These are phyloP conservation scores for Aspergillus unguis DNA, from an alignment of 2,329 filamentous ascomycete species.

Conservation along the genomic window DNA sequence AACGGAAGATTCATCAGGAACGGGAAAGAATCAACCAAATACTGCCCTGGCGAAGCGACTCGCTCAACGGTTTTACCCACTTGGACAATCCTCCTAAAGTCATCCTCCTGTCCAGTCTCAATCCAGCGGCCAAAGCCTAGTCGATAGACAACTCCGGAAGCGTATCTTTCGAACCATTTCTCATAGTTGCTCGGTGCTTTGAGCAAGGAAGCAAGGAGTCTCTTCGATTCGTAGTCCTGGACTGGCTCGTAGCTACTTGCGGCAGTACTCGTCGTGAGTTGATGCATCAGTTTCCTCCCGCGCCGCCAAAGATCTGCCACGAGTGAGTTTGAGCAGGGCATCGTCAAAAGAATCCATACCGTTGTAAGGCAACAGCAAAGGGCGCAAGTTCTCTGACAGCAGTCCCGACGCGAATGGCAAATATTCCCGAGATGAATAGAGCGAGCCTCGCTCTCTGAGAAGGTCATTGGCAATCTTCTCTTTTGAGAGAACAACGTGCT, in stretches of 20 bases:
- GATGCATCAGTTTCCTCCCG: not conserved
- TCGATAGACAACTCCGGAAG: not conserved
- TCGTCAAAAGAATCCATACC: not conserved
- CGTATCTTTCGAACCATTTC: not conserved
- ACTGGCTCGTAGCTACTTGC: not conserved
- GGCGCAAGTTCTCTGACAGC: not conserved
- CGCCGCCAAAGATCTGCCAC: not conserved
- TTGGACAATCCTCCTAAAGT: not conserved
- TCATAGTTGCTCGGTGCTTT: not conserved
- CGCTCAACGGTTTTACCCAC: not conserved
- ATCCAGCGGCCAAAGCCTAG: not conserved
- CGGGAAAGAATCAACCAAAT: not conserved
- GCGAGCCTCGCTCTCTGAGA: not conserved
- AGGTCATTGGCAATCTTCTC: not conserved
- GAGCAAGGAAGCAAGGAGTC: not conserved
- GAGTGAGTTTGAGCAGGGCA: no score
- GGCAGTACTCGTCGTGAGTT: not conserved
- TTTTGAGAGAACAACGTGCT: not conserved
- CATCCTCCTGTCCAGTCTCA: not conserved
- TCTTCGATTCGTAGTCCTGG: not conserved
- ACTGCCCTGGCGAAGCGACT: not conserved
- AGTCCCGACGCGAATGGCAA: not conserved
- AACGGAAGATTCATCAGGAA: conserved; percentile 38
- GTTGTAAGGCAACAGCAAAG: not conserved
- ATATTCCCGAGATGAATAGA: not conserved